phyloP scores from a whole-genome alignment of 805 yeast genomes.

The Metschnikowia proteae region DNA sequence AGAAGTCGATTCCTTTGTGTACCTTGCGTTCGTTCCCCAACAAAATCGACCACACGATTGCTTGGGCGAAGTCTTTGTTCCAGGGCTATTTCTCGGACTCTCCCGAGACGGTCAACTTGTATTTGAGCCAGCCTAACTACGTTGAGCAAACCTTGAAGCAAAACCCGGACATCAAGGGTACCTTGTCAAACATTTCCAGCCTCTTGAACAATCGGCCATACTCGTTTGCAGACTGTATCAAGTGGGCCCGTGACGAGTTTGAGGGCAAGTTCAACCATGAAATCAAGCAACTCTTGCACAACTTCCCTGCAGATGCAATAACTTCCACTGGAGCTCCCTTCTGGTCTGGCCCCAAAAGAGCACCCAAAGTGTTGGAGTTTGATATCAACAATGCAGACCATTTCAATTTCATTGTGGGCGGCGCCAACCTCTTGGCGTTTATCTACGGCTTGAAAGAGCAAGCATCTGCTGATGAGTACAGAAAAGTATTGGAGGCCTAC shows the following conservation, averaged over 20 bases:
- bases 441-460: slow-evolving; percentile 87
- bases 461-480: slow-evolving; percentile 49
- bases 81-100: slow-evolving; percentile 87
- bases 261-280: slow-evolving; percentile 83
- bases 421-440: slow-evolving; percentile 86
- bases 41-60: slow-evolving; percentile 97
- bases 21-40: slow-evolving; percentile 96
- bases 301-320: slow-evolving; percentile 91
- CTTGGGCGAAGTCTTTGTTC: slow-evolving; percentile 96
- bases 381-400: slow-evolving; percentile 76
- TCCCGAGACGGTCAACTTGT: slow-evolving; percentile 91
- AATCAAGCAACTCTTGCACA: slow-evolving; percentile 83
- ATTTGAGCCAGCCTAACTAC: slow-evolving; percentile 86
- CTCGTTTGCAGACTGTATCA: slow-evolving; percentile 87
- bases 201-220: slow-evolving; percentile 80
- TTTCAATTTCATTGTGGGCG: slow-evolving; percentile 78
- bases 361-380: slow-evolving; percentile 81
- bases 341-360: slow-evolving; percentile 98
- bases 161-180: slow-evolving; percentile 85
- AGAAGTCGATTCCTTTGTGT: slow-evolving; percentile 94
- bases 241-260: slow-evolving; percentile 91
- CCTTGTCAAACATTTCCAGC: slow-evolving; percentile 73
- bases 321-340: slow-evolving; percentile 90
- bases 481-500: slow-evolving; percentile 48
- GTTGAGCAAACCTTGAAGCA: slow-evolving; percentile 90